Evolutionary conservation across 192 early-diverging fungal species (phyloP).

Genomic region (Entomortierella parvispora): DNA sequence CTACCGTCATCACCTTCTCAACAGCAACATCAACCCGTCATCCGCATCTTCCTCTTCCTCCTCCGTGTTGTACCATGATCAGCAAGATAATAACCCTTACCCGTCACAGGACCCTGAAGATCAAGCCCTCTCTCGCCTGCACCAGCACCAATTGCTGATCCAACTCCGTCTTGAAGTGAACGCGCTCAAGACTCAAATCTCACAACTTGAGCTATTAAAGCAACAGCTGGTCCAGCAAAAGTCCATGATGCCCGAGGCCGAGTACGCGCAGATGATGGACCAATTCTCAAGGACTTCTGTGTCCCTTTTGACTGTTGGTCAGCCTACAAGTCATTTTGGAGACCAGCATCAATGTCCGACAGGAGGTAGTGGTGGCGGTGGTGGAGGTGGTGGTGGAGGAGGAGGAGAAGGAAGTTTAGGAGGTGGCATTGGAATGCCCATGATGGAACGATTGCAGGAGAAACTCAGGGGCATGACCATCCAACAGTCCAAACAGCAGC

Average conservation of each 20-base stretch:
- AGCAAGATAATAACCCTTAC: background rate
- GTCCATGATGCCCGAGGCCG: constrained; percentile 14
- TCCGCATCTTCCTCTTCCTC: background rate
- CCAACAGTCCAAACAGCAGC: constrained; percentile 27
- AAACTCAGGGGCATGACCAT: constrained; percentile 22
- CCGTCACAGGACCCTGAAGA: constrained; percentile 5
- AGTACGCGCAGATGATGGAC: constrained; percentile 41
- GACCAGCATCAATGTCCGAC: background rate
- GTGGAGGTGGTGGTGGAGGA: background rate
- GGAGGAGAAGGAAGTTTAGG: background rate
- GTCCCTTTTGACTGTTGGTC: constrained; percentile 20
- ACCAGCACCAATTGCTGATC: constrained; percentile 38
- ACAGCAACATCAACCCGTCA: background rate
- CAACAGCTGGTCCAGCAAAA: constrained; percentile 37
- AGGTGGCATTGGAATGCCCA: constrained; percentile 15
- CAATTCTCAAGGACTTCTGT: constrained; percentile 36
- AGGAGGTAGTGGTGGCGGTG: background rate
- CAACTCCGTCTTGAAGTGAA: constrained; percentile 43
- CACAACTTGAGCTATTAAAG: constrained; percentile 32
- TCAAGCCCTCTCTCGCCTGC: constrained; percentile 26
- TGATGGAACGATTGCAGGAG: constrained; percentile 37
- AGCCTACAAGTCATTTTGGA: constrained; percentile 14
- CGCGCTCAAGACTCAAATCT: constrained; percentile 28
- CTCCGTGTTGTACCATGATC: too few species aligned
- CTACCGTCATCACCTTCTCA: background rate